Conservation (phyloP, 805 yeast genomes). For the Yamadazyma philogaea region DNA sequence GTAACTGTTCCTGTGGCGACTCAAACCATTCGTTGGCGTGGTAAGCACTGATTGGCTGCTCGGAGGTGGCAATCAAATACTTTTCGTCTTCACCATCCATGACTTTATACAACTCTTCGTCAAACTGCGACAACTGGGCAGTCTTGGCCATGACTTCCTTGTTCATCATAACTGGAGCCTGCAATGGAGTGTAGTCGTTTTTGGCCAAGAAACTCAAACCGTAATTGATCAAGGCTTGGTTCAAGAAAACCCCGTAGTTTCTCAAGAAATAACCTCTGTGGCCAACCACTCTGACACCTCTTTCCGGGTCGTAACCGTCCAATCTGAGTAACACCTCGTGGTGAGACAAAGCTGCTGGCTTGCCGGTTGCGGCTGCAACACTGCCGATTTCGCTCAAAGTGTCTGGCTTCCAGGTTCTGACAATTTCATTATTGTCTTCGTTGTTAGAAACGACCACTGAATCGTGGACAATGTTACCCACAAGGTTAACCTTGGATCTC, state of each 20-base stretch:
- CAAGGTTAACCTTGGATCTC: slow-evolving; percentile 76
- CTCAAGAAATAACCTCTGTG: slow-evolving; percentile 98
- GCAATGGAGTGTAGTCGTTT: slow-evolving; percentile 83
- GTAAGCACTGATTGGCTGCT: slow-evolving; percentile 97
- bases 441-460: slow-evolving; percentile 82
- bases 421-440: slow-evolving; percentile 87
- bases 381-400: slow-evolving; percentile 56
- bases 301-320: slow-evolving; percentile 98
- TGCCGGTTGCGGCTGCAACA: slow-evolving; percentile 73
- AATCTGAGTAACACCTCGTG: slow-evolving; percentile 91
- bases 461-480: slow-evolving; percentile 94
- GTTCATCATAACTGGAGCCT: slow-evolving; percentile 99
- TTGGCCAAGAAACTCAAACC: slow-evolving; percentile 81
- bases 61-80: slow-evolving; percentile 96
- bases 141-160: slow-evolving; percentile 99
- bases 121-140: slow-evolving; percentile 96
- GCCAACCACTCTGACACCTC: slow-evolving; percentile 96
- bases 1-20: slow-evolving; percentile 93
- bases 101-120: slow-evolving; percentile 96
- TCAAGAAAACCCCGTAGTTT: slow-evolving; percentile 92
- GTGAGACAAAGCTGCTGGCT: slow-evolving; percentile 80
- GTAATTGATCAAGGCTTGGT: slow-evolving; percentile 96
- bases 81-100: slow-evolving; percentile 97
- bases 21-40: slow-evolving; percentile 99
- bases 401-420: slow-evolving; percentile 85